Conservation (phyloP, 495 filamentous ascomycete genomes). For the Penicillium riverlandense region DNA sequence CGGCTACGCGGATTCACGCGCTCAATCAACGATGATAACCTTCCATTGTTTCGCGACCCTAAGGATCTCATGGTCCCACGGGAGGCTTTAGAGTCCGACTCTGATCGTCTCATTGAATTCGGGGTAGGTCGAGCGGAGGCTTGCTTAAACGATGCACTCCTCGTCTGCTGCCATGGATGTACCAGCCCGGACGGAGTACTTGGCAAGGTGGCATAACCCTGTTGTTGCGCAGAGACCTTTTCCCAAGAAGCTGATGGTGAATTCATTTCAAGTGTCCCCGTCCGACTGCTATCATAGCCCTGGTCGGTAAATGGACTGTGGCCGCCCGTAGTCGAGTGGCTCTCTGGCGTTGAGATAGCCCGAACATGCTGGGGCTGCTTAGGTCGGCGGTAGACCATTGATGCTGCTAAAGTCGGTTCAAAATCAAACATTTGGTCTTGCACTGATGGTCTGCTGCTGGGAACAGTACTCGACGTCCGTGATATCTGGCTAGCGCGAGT, state of each 20-base stretch:
- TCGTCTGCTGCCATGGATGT: conserved; percentile 17
- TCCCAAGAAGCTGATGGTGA: background rate
- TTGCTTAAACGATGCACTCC: conserved; percentile 13
- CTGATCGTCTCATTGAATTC: conserved; percentile 11
- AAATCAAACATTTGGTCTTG: conserved; percentile 28
- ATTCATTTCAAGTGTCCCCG: conserved; percentile 2
- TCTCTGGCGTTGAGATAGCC: conserved; percentile 5
- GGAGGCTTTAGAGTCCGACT: conserved; percentile 17
- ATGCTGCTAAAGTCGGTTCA: conserved; percentile 20
- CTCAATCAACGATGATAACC: conserved; percentile 15
- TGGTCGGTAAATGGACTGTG: conserved; percentile 15
- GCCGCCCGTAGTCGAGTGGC: background rate
- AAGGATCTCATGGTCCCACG: conserved; percentile 5
- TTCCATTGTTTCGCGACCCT: conserved; percentile 12
- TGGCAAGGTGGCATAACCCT: conserved; percentile 9
- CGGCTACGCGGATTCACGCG: conserved; percentile 16
- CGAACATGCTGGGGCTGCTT: conserved; percentile 2
- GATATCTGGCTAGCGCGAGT: conserved; percentile 18
- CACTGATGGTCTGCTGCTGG: conserved; percentile 22
- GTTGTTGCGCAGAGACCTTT: background rate
- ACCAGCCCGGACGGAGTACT: conserved; percentile 15
- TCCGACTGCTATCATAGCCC: conserved; percentile 13
- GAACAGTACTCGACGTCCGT: conserved; percentile 16
- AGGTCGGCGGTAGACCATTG: conserved; percentile 21
- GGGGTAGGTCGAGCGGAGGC: background rate